Conservation (phyloP, 2,329 filamentous ascomycete species). For the Botryotinia globosa region DNA sequence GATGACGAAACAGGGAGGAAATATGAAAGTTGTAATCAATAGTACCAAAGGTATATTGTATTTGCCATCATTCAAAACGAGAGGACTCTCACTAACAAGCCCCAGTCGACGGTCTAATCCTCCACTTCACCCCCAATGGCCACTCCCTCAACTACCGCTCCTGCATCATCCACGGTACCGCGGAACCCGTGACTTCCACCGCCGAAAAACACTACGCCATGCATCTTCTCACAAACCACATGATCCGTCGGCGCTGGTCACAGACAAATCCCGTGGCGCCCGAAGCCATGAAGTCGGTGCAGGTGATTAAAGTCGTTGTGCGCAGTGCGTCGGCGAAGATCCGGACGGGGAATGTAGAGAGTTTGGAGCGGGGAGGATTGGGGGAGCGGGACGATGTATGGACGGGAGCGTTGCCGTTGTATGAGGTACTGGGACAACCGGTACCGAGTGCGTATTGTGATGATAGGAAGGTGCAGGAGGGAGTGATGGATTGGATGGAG, state of each 20-base stretch:
- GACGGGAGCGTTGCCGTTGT: constrained; percentile 23
- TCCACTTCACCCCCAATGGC: constrained; percentile 73
- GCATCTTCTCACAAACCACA: constrained; percentile 15
- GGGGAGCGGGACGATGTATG: constrained; percentile 35
- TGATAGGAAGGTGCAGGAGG: neutral
- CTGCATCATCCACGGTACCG: constrained; percentile 71
- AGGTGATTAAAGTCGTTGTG: constrained; percentile 20
- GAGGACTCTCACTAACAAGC: neutral
- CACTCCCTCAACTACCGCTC: constrained; percentile 81
- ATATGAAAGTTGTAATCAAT: neutral
- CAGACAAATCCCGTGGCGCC: neutral
- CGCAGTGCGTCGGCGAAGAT: constrained; percentile 22
- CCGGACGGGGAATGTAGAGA: constrained; percentile 17
- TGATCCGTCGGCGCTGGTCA: constrained; percentile 13
- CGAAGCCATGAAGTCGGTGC: constrained; percentile 13
- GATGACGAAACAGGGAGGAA: constrained; percentile 9
- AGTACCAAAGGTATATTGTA: neutral
- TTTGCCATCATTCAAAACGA: neutral
- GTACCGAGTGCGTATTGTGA: constrained; percentile 15
- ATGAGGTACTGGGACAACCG: neutral
- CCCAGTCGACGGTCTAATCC: constrained; percentile 67
- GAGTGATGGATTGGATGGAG: neutral
- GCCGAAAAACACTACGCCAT: neutral
- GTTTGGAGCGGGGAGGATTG: constrained; percentile 5
- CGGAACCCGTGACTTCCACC: constrained; percentile 58